Conservation (phyloP, 768 basidiomycete species). For the Collybia nuda region DNA sequence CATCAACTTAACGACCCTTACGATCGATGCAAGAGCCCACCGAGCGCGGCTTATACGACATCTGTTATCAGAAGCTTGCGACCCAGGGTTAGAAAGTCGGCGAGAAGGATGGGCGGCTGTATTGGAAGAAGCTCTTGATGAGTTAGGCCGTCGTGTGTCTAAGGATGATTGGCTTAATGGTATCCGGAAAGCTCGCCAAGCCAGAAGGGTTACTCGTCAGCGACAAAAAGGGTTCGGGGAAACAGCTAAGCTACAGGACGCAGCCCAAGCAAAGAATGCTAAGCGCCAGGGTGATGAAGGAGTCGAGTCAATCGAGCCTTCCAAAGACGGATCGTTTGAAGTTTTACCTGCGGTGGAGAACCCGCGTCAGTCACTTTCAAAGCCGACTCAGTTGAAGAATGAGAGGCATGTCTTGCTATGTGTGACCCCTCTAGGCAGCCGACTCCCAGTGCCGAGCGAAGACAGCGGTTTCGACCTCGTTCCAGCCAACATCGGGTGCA, state of each 20-base stretch:
- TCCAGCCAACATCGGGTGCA: slow-evolving; percentile 39
- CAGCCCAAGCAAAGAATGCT: not conserved
- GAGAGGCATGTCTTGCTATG: slow-evolving; percentile 54
- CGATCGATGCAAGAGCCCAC: slow-evolving; percentile 39
- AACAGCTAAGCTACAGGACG: slow-evolving; percentile 17
- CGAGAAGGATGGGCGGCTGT: slow-evolving; percentile 42
- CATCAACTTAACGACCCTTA: slow-evolving; percentile 26
- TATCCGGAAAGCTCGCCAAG: slow-evolving; percentile 32
- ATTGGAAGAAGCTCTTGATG: slow-evolving; percentile 48
- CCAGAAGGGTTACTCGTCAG: slow-evolving; percentile 15
- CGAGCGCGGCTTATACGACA: slow-evolving; percentile 39
- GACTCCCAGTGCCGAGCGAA: slow-evolving; percentile 26
- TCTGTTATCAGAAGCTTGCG: slow-evolving; percentile 35
- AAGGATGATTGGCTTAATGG: slow-evolving; percentile 48
- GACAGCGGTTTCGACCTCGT: slow-evolving; percentile 41
- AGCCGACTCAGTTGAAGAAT: not conserved
- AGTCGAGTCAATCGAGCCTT: not conserved
- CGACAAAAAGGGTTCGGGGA: too few species aligned
- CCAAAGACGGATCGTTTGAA: slow-evolving; percentile 18
- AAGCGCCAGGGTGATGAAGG: slow-evolving; percentile 8
- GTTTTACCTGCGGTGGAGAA: too few species aligned
- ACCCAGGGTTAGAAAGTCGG: slow-evolving; percentile 25
- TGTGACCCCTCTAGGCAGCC: slow-evolving; percentile 37
- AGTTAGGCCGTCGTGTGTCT: slow-evolving; percentile 37
- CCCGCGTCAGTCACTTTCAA: too few species aligned